These are phyloP conservation scores for Microcyclospora pomicola DNA, from an alignment of 2,329 filamentous ascomycete genomes.

Conservation along the genomic window DNA sequence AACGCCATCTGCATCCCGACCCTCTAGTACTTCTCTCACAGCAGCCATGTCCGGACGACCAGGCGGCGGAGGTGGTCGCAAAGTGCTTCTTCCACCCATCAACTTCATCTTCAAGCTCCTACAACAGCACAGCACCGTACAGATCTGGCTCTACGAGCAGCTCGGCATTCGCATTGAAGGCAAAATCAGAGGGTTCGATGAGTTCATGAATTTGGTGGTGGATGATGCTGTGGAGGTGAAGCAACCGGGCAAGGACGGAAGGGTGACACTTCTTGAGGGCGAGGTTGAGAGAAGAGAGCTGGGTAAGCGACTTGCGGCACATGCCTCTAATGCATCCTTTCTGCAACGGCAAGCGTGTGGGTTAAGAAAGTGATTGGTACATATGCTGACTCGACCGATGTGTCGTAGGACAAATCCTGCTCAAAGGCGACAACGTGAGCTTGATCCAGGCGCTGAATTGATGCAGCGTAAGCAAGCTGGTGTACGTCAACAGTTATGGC, in stretches of 20 bases:
- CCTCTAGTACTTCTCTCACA: no score
- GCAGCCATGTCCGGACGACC: conserved; percentile 38
- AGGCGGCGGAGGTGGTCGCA: conserved; percentile 39
- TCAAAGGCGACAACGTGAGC: conserved; percentile 81
- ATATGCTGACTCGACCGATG: conserved; percentile 1
- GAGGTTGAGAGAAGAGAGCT: conserved; percentile 61
- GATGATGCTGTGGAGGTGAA: conserved; percentile 92
- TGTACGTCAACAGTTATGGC: background rate
- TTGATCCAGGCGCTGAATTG: conserved; percentile 44
- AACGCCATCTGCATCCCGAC: no score
- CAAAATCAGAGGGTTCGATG: conserved; percentile 93
- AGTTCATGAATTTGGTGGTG: conserved; percentile 98
- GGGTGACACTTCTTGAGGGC: conserved; percentile 38
- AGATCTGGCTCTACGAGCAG: conserved; percentile 96
- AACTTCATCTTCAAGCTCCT: conserved; percentile 93
- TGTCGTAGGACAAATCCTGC: conserved; percentile 58
- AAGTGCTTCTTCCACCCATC: conserved; percentile 62
- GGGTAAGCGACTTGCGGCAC: conserved; percentile 41
- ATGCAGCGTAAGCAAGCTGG: background rate
- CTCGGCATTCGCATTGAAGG: conserved; percentile 87
- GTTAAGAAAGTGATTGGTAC: background rate
- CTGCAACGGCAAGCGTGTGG: background rate
- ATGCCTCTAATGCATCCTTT: background rate
- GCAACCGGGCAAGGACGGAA: conserved; percentile 67
- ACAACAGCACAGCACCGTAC: conserved; percentile 68